Evolutionary conservation across 164 flowering plant species (phyloP), one percentile per base, ranked within the genome.

Genomic region (Stephania yunnanensis): DNA sequence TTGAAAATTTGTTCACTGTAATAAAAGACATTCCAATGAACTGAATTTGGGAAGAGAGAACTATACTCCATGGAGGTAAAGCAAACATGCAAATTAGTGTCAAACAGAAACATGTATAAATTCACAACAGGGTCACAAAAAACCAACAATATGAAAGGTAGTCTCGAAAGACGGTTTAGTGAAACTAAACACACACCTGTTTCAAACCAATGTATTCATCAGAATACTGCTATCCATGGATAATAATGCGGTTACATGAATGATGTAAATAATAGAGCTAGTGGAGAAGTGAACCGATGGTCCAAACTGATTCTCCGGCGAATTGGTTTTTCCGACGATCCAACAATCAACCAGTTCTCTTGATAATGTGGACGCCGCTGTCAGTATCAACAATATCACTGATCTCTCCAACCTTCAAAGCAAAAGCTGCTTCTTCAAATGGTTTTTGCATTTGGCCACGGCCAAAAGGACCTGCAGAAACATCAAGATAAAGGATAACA

Each of bases 361-460:
- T 20, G 76, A 95, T 95, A 78, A 94, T 89, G 78, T 95, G 99
- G 69, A 81, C 96, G 0, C 98, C 99, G 68, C 99, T 95, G 36
- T 93, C 99, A 10, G 98, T 93, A 65, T 95, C 98, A 77, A 95
- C 95, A 52, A 95, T 87, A 80, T 92, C 95, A 68, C 99, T 93
- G n/a, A 95, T 90, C 84, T 95, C 98, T 1, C 98, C 97, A 53
- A 92, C 87, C 71, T 86, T 89, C 52, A 95, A 91, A 71, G 86
- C 83, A 80, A 67, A 92, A 19, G 98, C 84, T 10, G 92, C 95
- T 63, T 93, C 95, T 79, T 93, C 99, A 69, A 93, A 95, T 58
- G 98, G 93, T 83, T 89, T 93, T 86, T 95, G 99, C 99, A 95
- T 95, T 88, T 92, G 91, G 19, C 95, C 97, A 45, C 84, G 80